Base-by-base conservation (phyloP, 352 stramenopile genomes). In the Hyaloperonospora brassicae region DNA sequence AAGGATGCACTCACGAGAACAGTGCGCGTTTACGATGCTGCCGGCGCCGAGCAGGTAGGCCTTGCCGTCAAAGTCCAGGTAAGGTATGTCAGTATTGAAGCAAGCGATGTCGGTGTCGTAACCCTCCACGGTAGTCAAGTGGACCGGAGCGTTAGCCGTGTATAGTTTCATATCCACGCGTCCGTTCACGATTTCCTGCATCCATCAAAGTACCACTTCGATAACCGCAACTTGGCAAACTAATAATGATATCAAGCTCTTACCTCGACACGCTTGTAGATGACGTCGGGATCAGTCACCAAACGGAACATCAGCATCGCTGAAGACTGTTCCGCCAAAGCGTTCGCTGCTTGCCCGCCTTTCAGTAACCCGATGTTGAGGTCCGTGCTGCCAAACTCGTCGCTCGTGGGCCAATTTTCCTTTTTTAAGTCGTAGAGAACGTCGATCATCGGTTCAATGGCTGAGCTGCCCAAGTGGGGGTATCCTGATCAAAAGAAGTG, bases 41-140 rank as follows among this genome's bases (percentile, higher is more conserved):
- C 79, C 79, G 5, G 76, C 76, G 24, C 79, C 79, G n/a, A 89
- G 67, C 27, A 89, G 67, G 53, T 87, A 89, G n/a, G 76, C 75
- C 54, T 83, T 86, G 42, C 79, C 79, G 31, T 87, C 75, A 50
- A 84, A 89, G 38, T 85, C 68, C 57, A 93, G 89, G 69, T 91
- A 95, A 34, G 83, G 80, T n/a, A 95, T 85, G 35, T 95, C 85
- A 0, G 85, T 93, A 59, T 95, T 95, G 65, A 93, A 95, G 27
- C 76, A 89, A 5, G 85, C 85, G 13, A 95, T 65, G 27, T 87
- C 81, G 23, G 78, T 91, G 27, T 89, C 77, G 56, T 93, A 95
- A n/a, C 83, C 85, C 34, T 87, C 76, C 3, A 95, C 65, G 7
- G 87, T 79, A 23, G 79, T 84, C 36, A 95, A 64, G 23, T 85